phyloP scores from a whole-genome alignment of 108 stramenopile genomes.

The Nitzschia sp. region DNA sequence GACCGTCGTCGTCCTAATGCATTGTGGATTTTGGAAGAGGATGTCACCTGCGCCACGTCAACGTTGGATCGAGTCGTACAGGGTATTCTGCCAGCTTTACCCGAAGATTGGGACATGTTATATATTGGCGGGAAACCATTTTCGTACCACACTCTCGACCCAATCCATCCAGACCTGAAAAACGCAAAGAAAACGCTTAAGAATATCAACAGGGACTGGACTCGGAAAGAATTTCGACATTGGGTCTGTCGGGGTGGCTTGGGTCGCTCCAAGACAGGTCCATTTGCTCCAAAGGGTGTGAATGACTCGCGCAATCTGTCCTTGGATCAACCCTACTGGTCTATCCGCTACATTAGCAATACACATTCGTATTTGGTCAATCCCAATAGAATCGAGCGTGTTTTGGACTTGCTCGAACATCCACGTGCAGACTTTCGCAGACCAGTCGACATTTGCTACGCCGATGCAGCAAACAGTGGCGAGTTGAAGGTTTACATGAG shows the following conservation, averaged over 20 bases:
- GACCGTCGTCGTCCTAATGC: slow-evolving; percentile 1
- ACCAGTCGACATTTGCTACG: slow-evolving; percentile 4
- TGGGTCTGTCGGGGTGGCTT: slow-evolving; percentile 8
- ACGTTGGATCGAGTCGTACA: background rate
- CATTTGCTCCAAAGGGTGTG: slow-evolving; percentile 1
- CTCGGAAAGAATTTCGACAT: background rate
- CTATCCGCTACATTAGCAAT: slow-evolving; percentile 2
- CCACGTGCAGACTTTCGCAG: background rate
- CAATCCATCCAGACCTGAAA: background rate
- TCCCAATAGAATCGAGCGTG: slow-evolving; percentile 2
- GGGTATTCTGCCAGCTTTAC: background rate
- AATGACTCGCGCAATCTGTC: background rate
- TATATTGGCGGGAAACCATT: slow-evolving; percentile 28
- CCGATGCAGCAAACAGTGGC: background rate
- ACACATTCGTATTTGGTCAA: slow-evolving; percentile 28
- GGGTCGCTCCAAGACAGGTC: slow-evolving; percentile 8
- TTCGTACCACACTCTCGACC: slow-evolving; percentile 13
- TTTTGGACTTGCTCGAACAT: slow-evolving; percentile 4
- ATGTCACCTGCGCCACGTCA: slow-evolving; percentile 7
- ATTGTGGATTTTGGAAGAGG: slow-evolving; percentile 23
- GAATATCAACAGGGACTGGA: background rate
- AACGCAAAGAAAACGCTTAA: background rate
- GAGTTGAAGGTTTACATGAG: slow-evolving; percentile 3
- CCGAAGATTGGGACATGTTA: slow-evolving; percentile 15
- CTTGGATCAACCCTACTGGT: slow-evolving; percentile 5